Evolutionary conservation across 2,329 filamentous ascomycete species (phyloP), one percentile per base, ranked within the genome.

Genomic region (Waltergamsia citrina): DNA sequence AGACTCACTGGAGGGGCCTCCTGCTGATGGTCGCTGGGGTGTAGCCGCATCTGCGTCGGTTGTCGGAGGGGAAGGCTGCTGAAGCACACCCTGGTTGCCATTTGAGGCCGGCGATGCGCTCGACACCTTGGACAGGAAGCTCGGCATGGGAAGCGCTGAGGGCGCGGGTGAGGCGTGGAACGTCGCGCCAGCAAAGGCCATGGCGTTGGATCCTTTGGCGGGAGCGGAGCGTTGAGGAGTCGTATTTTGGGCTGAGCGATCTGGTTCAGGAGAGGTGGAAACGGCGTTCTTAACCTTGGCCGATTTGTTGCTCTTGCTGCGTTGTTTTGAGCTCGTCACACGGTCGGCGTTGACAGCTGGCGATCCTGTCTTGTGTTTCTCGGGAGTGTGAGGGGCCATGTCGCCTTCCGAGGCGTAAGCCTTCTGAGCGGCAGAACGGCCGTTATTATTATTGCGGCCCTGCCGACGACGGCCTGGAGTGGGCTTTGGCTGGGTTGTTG

Each of bases 141-240:
- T 93, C 9, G 92, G 92, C 38, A 95, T 82, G 1, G 92, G 92
- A 21, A 98, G 67, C 17, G 86, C 79, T 7, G 87, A 93, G 1
- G 92, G 83, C 2, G 88, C 90, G 15, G 92, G 92, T 7, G 92
- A 96, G 26, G 87, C 85, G 57, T 95, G 88, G 56, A 96, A 98
- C 5, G 87, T 93, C 22, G 90, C 83, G 11, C 90, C 92, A 25
- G 92, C 92, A 59, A 94, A 98, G 29, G 81, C 78, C 39, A 75
- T 66, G 32, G 59, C 59, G 20, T 57, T 57, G 32, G 57, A 56
- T 29, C 68, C 57, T 49, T 67, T 69, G 42, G 63, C 52, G 20
- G 59, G 53, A 7, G 52, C 50, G 12, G 59, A 60, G 33, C 67
- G 61, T 9, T 52, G 48, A 14, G 57, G 56, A 16, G 49, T 58